phyloP scores from a whole-genome alignment of 2,329 filamentous ascomycete species.

The Ophiocordyceps camponoti-rufipedis region DNA sequence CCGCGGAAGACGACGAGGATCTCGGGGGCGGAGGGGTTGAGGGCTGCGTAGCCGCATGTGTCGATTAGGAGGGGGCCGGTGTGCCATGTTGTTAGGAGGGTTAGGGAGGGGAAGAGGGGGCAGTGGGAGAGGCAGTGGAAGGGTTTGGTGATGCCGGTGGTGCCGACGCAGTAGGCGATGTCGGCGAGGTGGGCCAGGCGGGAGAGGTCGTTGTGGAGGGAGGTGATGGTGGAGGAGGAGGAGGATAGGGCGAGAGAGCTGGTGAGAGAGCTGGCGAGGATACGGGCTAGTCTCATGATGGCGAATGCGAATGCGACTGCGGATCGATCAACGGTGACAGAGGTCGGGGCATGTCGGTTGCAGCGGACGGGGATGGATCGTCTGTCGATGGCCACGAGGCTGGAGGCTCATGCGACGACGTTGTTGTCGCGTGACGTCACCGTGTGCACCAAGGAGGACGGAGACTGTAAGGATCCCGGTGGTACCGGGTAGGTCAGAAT shows the following conservation, averaged over 20 bases:
- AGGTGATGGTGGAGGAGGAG: slow-evolving; percentile 27
- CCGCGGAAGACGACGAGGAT: slow-evolving; percentile 85
- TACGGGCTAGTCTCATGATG: not conserved
- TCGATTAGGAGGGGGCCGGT: slow-evolving; percentile 76
- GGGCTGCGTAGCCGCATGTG: slow-evolving; percentile 80
- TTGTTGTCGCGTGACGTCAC: too few relatives aligned
- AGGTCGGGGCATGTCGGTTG: not conserved
- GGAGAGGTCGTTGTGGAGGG: slow-evolving; percentile 66
- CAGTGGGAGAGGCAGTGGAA: slow-evolving; percentile 79
- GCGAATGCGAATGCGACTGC: not conserved
- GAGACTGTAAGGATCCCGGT: too few relatives aligned
- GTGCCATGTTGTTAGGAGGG: slow-evolving; percentile 74
- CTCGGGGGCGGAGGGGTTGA: slow-evolving; percentile 43
- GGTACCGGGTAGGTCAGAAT: too few relatives aligned
- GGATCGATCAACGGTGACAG: not conserved
- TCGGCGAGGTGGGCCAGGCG: slow-evolving; percentile 83
- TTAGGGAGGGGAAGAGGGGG: slow-evolving; percentile 61
- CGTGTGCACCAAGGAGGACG: too few relatives aligned
- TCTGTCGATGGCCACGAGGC: too few relatives aligned
- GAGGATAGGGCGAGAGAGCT: not conserved
- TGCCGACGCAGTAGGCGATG: slow-evolving; percentile 84
- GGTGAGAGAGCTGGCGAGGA: not conserved
- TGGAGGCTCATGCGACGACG: too few relatives aligned
- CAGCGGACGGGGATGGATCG: too few relatives aligned
- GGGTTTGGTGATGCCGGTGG: slow-evolving; percentile 61